Conservation (phyloP, 148 eudicot species). For the Silene conica region DNA sequence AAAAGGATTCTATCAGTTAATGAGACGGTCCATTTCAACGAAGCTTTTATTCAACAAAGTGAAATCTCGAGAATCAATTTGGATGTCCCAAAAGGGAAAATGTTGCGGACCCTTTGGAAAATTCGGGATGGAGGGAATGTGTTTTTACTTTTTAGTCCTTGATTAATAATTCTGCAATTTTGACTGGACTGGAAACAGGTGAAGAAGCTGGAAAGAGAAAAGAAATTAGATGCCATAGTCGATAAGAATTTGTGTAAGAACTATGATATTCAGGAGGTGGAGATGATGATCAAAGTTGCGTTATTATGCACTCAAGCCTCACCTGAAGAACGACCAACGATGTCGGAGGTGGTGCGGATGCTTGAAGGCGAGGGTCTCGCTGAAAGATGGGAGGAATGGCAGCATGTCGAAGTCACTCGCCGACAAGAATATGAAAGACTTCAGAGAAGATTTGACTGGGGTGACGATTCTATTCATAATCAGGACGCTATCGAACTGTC, state of each 20-base stretch:
- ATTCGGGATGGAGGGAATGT: too few species aligned
- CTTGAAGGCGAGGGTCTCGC: constrained; percentile 95
- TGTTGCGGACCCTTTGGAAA: too few species aligned
- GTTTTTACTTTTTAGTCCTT: too few species aligned
- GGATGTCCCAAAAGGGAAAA: too few species aligned
- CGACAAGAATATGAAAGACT: constrained; percentile 70
- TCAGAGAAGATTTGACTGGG: constrained; percentile 80
- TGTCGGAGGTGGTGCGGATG: constrained; percentile 96
- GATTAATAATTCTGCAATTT: neutral
- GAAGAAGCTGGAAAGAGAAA: constrained; percentile 78
- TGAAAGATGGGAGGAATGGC: constrained; percentile 96
- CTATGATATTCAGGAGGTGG: constrained; percentile 61
- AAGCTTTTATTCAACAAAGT: too few species aligned
- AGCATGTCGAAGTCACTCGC: constrained; percentile 63
- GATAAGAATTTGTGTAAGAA: constrained; percentile 51
- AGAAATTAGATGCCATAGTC: constrained; percentile 67
- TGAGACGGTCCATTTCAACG: too few species aligned
- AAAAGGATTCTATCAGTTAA: too few species aligned
- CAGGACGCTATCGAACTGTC: constrained; percentile 82
- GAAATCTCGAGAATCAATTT: too few species aligned
- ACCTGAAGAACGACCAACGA: constrained; percentile 83
- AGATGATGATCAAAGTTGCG: constrained; percentile 88
- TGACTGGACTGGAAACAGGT: constrained; percentile 36
- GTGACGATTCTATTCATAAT: constrained; percentile 64
- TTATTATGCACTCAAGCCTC: constrained; percentile 76